Conservation (phyloP, 2,329 filamentous ascomycete species). For the Cladosporium colombiae region DNA sequence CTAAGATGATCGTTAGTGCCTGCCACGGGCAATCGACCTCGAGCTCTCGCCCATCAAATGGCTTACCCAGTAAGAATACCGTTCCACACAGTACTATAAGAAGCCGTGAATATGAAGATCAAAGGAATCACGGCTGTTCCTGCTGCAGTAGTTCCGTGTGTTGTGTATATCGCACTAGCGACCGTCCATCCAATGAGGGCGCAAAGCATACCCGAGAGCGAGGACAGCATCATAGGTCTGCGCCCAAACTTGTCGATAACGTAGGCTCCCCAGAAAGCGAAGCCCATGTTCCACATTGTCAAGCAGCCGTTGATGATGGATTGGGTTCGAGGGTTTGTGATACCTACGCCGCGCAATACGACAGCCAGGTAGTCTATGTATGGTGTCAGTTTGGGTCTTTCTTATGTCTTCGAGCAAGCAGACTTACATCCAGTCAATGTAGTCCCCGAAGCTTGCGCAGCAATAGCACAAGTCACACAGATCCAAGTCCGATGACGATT, state of each 20-base stretch:
- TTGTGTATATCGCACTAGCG: constrained; percentile 23
- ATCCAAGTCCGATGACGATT: constrained; percentile 56
- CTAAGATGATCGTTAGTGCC: background rate
- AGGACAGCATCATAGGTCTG: constrained; percentile 31
- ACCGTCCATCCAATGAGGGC: constrained; percentile 42
- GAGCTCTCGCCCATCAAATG: no score
- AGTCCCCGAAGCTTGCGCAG: constrained; percentile 58
- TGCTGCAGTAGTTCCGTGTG: constrained; percentile 23
- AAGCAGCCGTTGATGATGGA: constrained; percentile 46
- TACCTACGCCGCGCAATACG: constrained; percentile 34
- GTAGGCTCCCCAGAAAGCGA: constrained; percentile 44
- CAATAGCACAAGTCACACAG: constrained; percentile 52
- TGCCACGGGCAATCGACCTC: no score
- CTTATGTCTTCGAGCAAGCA: no score
- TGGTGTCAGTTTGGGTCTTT: background rate
- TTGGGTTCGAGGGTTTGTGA: constrained; percentile 34
- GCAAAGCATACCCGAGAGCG: constrained; percentile 30
- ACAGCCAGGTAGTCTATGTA: constrained; percentile 30
- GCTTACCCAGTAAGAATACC: constrained; percentile 40
- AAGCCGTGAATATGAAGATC: constrained; percentile 27
- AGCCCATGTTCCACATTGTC: constrained; percentile 58
- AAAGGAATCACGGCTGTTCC: constrained; percentile 31
- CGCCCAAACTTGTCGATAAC: constrained; percentile 34
- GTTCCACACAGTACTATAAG: constrained; percentile 39
- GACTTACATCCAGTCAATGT: constrained; percentile 42